Conservation (phyloP, 2,329 filamentous ascomycete species). For the Cladophialophora chaetospira region DNA sequence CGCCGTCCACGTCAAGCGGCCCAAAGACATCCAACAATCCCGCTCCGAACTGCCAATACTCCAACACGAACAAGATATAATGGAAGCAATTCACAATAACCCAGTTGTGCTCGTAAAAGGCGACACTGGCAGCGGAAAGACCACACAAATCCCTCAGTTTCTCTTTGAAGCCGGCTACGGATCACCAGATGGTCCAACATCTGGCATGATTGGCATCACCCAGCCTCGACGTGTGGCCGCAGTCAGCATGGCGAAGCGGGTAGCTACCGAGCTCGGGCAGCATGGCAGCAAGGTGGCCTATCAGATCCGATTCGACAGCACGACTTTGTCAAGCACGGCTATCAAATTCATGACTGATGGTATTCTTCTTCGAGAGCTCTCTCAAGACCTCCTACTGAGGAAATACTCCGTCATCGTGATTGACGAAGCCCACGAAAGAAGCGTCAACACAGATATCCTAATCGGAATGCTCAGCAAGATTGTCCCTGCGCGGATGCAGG, state of each 20-base stretch:
- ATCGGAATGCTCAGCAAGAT: constrained; percentile 96
- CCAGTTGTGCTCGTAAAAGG: constrained; percentile 89
- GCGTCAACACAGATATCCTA: constrained; percentile 96
- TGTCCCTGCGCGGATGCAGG: constrained; percentile 75
- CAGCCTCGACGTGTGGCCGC: constrained; percentile 93
- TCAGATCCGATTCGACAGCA: constrained; percentile 93
- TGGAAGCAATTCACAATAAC: constrained; percentile 95
- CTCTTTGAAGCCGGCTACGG: constrained; percentile 93
- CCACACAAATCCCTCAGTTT: constrained; percentile 95
- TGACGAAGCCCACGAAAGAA: constrained; percentile 95
- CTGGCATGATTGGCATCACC: constrained; percentile 91
- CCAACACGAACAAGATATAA: constrained; percentile 92
- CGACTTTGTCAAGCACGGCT: constrained; percentile 74
- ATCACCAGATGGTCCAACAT: constrained; percentile 72
- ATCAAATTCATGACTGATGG: constrained; percentile 99
- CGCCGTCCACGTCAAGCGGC: constrained; percentile 70
- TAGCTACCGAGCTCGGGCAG: constrained; percentile 79
- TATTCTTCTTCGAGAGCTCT: constrained; percentile 87
- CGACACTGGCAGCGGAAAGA: constrained; percentile 95
- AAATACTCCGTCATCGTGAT: constrained; percentile 95
- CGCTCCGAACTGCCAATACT: constrained; percentile 84
- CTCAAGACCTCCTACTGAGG: constrained; percentile 80
- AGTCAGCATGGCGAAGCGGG: constrained; percentile 93
- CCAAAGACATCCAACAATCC: constrained; percentile 72
- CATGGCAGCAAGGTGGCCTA: constrained; percentile 80